Evolutionary conservation across 1,284 basidiomycete species (phyloP).

Genomic region (Fomes fomentarius): DNA sequence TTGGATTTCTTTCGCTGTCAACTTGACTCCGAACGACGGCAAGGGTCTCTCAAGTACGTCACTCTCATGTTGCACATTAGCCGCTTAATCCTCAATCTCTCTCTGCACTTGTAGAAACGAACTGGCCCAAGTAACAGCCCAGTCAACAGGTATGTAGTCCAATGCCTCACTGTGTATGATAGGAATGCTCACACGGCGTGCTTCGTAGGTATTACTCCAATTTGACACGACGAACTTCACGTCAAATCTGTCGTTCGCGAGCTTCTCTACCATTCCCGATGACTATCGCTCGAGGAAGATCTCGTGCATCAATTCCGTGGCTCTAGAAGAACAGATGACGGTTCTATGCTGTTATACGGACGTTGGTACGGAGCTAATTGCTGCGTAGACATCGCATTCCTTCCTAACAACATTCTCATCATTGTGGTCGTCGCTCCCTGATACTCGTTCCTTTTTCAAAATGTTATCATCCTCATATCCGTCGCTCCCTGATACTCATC

Average conservation of each 20-base stretch:
- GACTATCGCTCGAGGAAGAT: slow-evolving; percentile 15
- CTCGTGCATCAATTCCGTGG: slow-evolving; percentile 4
- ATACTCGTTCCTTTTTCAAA: no score
- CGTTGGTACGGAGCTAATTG: no score
- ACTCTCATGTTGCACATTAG: not conserved
- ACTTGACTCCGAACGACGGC: slow-evolving; percentile 52
- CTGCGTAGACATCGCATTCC: no score
- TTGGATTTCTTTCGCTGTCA: slow-evolving; percentile 55
- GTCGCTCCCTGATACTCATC: no score
- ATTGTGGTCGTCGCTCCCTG: no score
- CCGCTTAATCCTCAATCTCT: not conserved
- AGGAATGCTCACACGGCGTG: not conserved
- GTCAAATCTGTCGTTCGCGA: slow-evolving; percentile 1
- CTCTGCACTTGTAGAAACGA: slow-evolving; percentile 10
- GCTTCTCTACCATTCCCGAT: slow-evolving; percentile 15
- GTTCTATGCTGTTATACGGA: no score
- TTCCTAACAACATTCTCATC: no score
- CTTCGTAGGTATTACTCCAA: slow-evolving; percentile 21
- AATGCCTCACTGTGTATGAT: not conserved
- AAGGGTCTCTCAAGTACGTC: slow-evolving; percentile 41
- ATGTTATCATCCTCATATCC: no score
- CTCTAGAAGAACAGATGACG: not conserved
- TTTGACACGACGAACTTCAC: slow-evolving; percentile 4
- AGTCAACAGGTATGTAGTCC: slow-evolving; percentile 8
- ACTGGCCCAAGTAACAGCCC: slow-evolving; percentile 20